These are phyloP conservation scores for Citrullus colocynthis DNA, from an alignment of 306 rosid genomes.

Conservation along the genomic window DNA sequence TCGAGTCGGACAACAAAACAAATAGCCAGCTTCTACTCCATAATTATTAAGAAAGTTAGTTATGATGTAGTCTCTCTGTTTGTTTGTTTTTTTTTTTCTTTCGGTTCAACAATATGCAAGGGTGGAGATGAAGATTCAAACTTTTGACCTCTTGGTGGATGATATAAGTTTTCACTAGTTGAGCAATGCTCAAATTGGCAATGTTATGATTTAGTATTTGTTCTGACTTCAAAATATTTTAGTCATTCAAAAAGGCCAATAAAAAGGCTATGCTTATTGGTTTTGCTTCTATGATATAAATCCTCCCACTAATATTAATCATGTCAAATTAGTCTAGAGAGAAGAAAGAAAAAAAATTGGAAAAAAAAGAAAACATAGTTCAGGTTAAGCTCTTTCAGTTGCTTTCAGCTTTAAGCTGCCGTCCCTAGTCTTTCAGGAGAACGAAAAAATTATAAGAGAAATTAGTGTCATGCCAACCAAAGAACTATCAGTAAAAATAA, in stretches of 20 bases:
- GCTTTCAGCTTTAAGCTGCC: neutral
- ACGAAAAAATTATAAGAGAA: neutral
- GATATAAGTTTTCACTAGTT: too few relatives aligned
- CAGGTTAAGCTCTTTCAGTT: neutral
- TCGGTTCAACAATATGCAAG: neutral
- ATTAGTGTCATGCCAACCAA: neutral
- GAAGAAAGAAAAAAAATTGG: too few relatives aligned
- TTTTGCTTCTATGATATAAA: neutral
- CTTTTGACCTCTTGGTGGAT: too few relatives aligned
- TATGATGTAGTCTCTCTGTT: neutral
- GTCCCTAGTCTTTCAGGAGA: neutral
- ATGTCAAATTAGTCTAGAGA: slow-evolving; percentile 2
- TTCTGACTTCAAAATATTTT: neutral
- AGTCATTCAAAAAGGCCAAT: neutral
- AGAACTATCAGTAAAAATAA: neutral
- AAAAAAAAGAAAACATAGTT: neutral
- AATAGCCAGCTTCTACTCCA: neutral
- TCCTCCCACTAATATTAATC: neutral
- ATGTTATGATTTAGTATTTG: neutral
- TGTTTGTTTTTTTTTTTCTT: too few relatives aligned
- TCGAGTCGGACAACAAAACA: neutral
- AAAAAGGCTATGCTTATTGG: neutral
- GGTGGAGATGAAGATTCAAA: neutral
- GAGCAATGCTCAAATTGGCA: too few relatives aligned
- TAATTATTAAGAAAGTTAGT: neutral